Conservation (phyloP, 2,329 filamentous ascomycete species). For the Pyrenochaeta sp. region DNA sequence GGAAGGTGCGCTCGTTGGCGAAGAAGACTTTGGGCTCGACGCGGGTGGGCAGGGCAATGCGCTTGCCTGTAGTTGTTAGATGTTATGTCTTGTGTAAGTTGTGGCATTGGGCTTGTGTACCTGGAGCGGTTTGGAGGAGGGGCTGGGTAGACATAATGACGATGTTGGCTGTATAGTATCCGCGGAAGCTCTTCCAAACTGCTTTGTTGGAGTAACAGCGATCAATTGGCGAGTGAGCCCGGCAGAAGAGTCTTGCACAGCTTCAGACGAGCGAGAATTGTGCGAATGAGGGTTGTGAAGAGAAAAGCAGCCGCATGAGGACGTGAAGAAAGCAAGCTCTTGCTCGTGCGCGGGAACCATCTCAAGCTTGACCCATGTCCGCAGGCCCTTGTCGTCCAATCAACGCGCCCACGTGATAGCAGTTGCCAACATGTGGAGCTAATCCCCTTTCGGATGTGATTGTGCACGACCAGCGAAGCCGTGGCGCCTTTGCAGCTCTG, state of each 20-base stretch:
- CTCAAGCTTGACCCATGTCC: conserved; percentile 16
- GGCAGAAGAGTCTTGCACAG: conserved; percentile 10
- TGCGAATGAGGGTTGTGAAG: conserved; percentile 2
- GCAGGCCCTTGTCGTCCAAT: conserved; percentile 27
- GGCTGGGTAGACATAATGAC: conserved; percentile 90
- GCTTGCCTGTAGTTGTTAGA: conserved; percentile 74
- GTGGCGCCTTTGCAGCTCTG: neutral
- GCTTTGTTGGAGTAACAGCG: conserved; percentile 2
- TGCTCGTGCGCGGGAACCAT: conserved; percentile 2
- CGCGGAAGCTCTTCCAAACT: neutral
- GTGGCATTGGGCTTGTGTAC: conserved; percentile 58
- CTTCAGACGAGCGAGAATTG: conserved; percentile 13
- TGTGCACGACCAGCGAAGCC: conserved; percentile 4
- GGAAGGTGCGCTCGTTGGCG: conserved; percentile 98
- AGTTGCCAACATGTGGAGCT: too few relatives aligned
- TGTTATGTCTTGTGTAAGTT: neutral
- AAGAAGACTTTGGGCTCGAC: conserved; percentile 99
- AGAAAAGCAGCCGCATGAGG: conserved; percentile 10
- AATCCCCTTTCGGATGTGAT: too few relatives aligned
- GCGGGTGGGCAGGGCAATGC: conserved; percentile 95
- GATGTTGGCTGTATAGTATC: conserved; percentile 6
- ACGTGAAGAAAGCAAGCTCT: conserved; percentile 15
- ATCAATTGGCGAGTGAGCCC: conserved; percentile 13
- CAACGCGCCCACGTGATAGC: conserved; percentile 35
- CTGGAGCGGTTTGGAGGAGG: conserved; percentile 90